These are phyloP conservation scores for Wickerhamomyces sp. DNA, from an alignment of 1,139 yeast species.

Conservation along the genomic window DNA sequence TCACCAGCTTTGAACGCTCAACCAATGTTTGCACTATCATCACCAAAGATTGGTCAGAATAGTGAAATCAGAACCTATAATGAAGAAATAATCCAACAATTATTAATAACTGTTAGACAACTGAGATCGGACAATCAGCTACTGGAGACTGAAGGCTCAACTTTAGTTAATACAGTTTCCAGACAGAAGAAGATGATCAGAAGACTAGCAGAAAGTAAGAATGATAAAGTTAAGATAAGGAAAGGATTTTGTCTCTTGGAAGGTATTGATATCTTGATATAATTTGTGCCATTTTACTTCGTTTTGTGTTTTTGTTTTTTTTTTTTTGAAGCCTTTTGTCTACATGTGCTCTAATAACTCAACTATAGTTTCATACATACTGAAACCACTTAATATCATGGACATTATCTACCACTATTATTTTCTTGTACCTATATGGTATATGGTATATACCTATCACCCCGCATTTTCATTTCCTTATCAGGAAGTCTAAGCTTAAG, in stretches of 20 bases:
- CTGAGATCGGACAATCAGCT: constrained; percentile 15
- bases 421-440: too few relatives aligned
- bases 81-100: constrained; percentile 15
- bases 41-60: constrained; percentile 1
- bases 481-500: neutral
- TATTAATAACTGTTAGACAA: constrained; percentile 18
- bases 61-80: constrained; percentile 1
- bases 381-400: too few relatives aligned
- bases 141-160: constrained; percentile 10
- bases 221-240: constrained; percentile 14
- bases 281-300: too few relatives aligned
- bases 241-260: constrained; percentile 18
- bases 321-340: too few relatives aligned
- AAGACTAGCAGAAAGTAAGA: constrained; percentile 10
- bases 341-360: too few relatives aligned
- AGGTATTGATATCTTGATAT: constrained; percentile 19
- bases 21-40: neutral
- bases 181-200: constrained; percentile 17
- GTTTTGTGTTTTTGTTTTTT: too few relatives aligned
- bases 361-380: too few relatives aligned
- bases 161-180: constrained; percentile 3
- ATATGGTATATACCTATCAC: too few relatives aligned
- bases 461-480: neutral
- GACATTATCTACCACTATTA: too few relatives aligned
- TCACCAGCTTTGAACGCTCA: neutral